Evolutionary conservation across 2,329 filamentous ascomycete genomes (phyloP).

Genomic region (Fusarium bactridioides): DNA sequence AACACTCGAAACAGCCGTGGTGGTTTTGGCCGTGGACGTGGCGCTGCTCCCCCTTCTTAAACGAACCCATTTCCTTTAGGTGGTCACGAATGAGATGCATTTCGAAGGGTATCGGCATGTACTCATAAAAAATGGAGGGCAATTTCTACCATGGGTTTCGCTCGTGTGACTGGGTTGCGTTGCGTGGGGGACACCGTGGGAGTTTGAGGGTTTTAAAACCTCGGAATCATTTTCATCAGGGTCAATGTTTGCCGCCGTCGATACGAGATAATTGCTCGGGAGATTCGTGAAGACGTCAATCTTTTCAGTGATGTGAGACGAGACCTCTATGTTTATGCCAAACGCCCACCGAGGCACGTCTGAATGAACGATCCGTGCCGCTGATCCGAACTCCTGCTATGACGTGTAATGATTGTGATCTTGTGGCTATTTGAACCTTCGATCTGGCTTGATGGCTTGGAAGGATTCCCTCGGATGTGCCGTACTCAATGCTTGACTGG

Average conservation of each 20-base stretch:
- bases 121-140: constrained; percentile 56
- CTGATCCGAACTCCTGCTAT: not conserved
- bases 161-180: constrained; percentile 51
- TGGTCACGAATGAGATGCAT: constrained; percentile 56
- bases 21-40: constrained; percentile 89
- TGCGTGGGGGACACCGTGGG: constrained; percentile 51
- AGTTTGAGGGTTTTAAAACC: constrained; percentile 58
- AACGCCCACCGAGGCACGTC: constrained; percentile 14
- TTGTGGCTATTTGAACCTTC: not conserved
- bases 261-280: constrained; percentile 45
- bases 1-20: constrained; percentile 69
- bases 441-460: not conserved
- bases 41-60: constrained; percentile 75
- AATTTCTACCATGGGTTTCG: constrained; percentile 51
- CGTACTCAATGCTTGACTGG: not conserved
- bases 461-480: not conserved
- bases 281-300: constrained; percentile 42
- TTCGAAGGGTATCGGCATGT: constrained; percentile 56
- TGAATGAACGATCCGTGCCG: constrained; percentile 17
- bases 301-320: constrained; percentile 38
- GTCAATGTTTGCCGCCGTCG: constrained; percentile 52
- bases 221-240: constrained; percentile 60
- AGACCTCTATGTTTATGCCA: constrained; percentile 23
- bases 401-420: constrained; percentile 10
- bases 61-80: constrained; percentile 51